These are phyloP conservation scores for Antarctomyces pellizariae DNA, from an alignment of 495 filamentous ascomycete species.

Conservation along the genomic window DNA sequence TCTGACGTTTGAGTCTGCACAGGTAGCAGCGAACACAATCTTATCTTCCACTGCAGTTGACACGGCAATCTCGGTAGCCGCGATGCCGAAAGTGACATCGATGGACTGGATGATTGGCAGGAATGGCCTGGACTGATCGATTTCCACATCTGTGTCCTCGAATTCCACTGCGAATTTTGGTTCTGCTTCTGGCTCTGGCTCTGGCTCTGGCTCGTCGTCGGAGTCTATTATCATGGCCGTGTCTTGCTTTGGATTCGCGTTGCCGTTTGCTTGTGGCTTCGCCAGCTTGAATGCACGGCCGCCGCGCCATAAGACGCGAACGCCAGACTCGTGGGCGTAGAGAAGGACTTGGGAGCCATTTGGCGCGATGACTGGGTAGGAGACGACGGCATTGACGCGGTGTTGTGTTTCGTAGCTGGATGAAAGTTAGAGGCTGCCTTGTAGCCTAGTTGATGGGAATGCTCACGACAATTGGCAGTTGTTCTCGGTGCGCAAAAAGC, in stretches of 20 bases:
- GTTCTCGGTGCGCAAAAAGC: too few species aligned
- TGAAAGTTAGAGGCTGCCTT: too few species aligned
- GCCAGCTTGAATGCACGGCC: conserved; percentile 36
- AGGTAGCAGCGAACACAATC: conserved; percentile 48
- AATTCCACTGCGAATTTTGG: conserved; percentile 27
- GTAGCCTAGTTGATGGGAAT: too few species aligned
- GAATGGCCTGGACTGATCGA: conserved; percentile 17
- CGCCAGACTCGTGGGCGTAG: conserved; percentile 59
- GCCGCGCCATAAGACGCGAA: conserved; percentile 63
- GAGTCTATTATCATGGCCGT: conserved; percentile 59
- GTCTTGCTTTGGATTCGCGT: conserved; percentile 25
- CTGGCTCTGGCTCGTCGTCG: conserved; percentile 38
- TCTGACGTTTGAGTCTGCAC: conserved; percentile 41
- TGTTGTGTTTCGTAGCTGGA: conserved; percentile 51
- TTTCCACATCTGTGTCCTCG: conserved; percentile 32
- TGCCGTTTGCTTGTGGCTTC: conserved; percentile 13
- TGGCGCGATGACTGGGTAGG: conserved; percentile 52
- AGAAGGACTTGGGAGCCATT: conserved; percentile 70
- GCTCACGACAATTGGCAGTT: too few species aligned
- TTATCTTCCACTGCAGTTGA: conserved; percentile 21
- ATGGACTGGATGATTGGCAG: conserved; percentile 37
- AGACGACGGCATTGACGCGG: conserved; percentile 45
- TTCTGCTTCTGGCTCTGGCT: conserved; percentile 22
- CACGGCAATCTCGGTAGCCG: conserved; percentile 33
- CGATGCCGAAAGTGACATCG: conserved; percentile 41